Evolutionary conservation across 2,329 filamentous ascomycete species (phyloP).

Genomic region (Trichophyton mentagrophytes): DNA sequence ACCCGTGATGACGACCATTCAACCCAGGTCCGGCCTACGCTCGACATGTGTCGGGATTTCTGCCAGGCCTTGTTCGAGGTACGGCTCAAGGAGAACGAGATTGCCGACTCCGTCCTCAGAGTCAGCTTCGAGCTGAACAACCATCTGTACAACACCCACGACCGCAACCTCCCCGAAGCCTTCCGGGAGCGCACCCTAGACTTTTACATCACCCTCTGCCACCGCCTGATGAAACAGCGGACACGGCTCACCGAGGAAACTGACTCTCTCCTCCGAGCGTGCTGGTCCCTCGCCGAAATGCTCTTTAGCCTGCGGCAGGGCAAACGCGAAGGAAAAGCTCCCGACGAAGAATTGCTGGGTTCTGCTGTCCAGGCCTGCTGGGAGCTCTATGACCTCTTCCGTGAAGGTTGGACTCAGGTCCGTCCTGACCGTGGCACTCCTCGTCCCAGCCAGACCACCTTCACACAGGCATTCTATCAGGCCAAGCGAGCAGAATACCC

Average conservation of each 20-base stretch:
- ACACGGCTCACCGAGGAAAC: slow-evolving; percentile 67
- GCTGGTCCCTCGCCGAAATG: slow-evolving; percentile 86
- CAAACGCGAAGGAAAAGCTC: slow-evolving; percentile 55
- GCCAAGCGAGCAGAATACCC: slow-evolving; percentile 32
- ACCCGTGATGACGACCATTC: slow-evolving; percentile 59
- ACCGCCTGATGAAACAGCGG: slow-evolving; percentile 90
- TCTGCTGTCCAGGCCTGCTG: slow-evolving; percentile 88
- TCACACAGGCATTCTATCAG: slow-evolving; percentile 47
- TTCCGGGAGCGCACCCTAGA: slow-evolving; percentile 84
- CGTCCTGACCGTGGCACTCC: slow-evolving; percentile 78
- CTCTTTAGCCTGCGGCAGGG: slow-evolving; percentile 81
- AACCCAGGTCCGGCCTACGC: slow-evolving; percentile 56
- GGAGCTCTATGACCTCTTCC: slow-evolving; percentile 87
- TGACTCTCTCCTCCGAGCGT: slow-evolving; percentile 69
- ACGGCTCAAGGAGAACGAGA: slow-evolving; percentile 61
- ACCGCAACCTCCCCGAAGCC: slow-evolving; percentile 66
- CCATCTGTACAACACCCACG: slow-evolving; percentile 85
- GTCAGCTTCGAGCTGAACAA: slow-evolving; percentile 95
- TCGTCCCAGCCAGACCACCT: slow-evolving; percentile 63
- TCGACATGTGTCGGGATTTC: slow-evolving; percentile 83
- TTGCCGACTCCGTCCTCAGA: slow-evolving; percentile 70
- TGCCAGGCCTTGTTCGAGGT: slow-evolving; percentile 86
- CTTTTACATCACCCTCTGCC: slow-evolving; percentile 87
- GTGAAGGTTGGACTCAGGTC: slow-evolving; percentile 81
- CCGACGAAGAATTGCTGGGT: slow-evolving; percentile 72